Evolutionary conservation across 192 early-diverging fungal genomes (phyloP), one percentile per base, ranked within the genome.

Genomic region (Geosiphon pyriformis): DNA sequence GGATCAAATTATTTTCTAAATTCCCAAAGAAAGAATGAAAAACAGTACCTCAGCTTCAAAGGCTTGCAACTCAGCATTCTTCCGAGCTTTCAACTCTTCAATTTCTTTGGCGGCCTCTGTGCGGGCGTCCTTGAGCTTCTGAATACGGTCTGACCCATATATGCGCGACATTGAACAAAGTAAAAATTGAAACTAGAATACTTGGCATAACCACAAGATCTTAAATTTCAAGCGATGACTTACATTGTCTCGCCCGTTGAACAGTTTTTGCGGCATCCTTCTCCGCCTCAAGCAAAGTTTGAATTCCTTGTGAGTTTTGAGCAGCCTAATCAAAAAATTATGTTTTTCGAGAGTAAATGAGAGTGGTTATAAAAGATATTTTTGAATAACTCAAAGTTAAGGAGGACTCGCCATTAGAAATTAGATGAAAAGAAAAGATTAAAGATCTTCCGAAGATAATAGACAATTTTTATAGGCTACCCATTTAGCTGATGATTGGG

Each of bases 281-380:
- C 79, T 99, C 96, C 60, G 96, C 96, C 67, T 99, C 94, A 62
- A 99, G 83, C 42, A 99, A 88, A 42, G 93, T 95, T 72, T 94
- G 88, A 71, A 98, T 96, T 51, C 94, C 94, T 78, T 93, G 89
- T 20, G 89, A 88, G 80, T 80, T 92, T 67, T 87, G 84, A 47
- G 80, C 74, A 29, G 77, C 71, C 77, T 79, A 68, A n/a, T n/a
- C n/a, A n/a, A n/a, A n/a, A n/a, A n/a, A n/a, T n/a, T n/a, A n/a
- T n/a, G n/a, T n/a, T n/a, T n/a, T n/a, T n/a, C n/a, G n/a, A n/a
- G n/a, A n/a, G n/a, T n/a, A n/a, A n/a, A n/a, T n/a, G n/a, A n/a
- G n/a, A n/a, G n/a, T n/a, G n/a, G n/a, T n/a, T n/a, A n/a, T n/a
- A n/a, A n/a, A n/a, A n/a, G n/a, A n/a, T n/a, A n/a, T n/a, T n/a